These are phyloP conservation scores for Mycena amicta DNA, from an alignment of 768 basidiomycete species.

Conservation along the genomic window DNA sequence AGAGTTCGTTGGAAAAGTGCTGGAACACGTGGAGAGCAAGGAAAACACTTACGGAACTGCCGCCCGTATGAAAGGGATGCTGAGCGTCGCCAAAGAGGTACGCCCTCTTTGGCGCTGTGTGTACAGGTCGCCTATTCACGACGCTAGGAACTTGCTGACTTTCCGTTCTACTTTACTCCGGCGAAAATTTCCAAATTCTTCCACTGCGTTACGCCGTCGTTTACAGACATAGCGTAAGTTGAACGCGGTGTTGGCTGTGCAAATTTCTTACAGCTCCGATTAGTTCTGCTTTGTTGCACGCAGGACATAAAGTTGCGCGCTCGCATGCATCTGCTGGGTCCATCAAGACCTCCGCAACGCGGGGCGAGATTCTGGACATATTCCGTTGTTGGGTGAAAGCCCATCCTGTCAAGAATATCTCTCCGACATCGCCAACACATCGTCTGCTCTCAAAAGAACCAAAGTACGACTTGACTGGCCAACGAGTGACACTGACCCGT, in stretches of 20 bases:
- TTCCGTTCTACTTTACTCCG: conserved; percentile 89
- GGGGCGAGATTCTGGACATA: conserved; percentile 74
- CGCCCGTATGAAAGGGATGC: conserved; percentile 92
- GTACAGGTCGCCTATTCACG: not conserved
- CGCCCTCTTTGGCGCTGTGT: conserved; percentile 22
- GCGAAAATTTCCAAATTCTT: conserved; percentile 77
- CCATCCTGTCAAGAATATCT: conserved; percentile 84
- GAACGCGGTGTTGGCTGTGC: not conserved
- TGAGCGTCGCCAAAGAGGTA: conserved; percentile 87
- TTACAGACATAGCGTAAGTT: conserved; percentile 76
- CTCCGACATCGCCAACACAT: conserved; percentile 70
- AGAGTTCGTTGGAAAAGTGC: conserved; percentile 72
- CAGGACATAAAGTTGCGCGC: conserved; percentile 81
- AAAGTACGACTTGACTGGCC: conserved; percentile 49
- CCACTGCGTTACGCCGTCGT: conserved; percentile 75
- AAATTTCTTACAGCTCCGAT: not conserved
- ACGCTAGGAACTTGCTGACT: conserved; percentile 63
- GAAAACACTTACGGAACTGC: conserved; percentile 74
- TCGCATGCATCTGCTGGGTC: conserved; percentile 91
- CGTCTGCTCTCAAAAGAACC: conserved; percentile 69
- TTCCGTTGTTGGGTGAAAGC: conserved; percentile 82
- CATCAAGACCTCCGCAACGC: conserved; percentile 84
- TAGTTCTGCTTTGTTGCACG: conserved; percentile 89
- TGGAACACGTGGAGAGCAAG: conserved; percentile 69
- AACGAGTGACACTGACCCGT: conserved; percentile 7